Evolutionary conservation across 1,139 yeast species (phyloP), one percentile per base, ranked within the genome.

Genomic region (Taiozyma sp.): DNA sequence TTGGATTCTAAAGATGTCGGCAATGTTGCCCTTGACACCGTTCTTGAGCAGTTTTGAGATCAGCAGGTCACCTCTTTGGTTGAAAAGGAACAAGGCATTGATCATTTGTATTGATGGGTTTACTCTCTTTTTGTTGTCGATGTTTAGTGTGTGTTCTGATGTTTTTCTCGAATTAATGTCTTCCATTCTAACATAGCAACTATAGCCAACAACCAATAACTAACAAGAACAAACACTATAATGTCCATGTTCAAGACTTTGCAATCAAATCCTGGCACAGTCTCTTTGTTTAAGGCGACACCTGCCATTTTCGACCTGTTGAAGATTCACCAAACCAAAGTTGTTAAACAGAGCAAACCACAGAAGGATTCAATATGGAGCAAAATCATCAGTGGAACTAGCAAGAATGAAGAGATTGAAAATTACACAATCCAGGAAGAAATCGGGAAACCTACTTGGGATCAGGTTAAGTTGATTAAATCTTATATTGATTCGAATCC

Each of bases 1-100:
- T 65, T 93, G 97, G 55, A 92, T 86, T 38, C 97, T 79, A 65
- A 93, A 93, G 44, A 91, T 90, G 60, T 92, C 98, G n/a, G 95
- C 78, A 41, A 92, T 83, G 51, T 86, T 86, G 65, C 84, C 64
- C 50, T 83, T 74, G 50, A 88, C 77, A 0, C 89, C 89, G 52
- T 84, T 89, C 50, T 84, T 77, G 68, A 84, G 86, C 45, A 88
- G 67, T 55, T 89, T 81, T 32, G 95, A 84, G 49, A 92, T 81
- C 48, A 93, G 73, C n/a, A 90, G 83, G 65, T 92, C 97, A 10
- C 97, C 98, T 55, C 86, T 82, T 52, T 79, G 76, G 61, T 87
- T 90, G 71, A 79, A 88, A 27, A 93, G 74, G 61, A 92, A 83
- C 24, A 92, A 67, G 0, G 92, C 97, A 45, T 88, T 80, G 55